These are phyloP conservation scores for Didymella keratinophila DNA, from an alignment of 2,329 filamentous ascomycete species.

Conservation along the genomic window DNA sequence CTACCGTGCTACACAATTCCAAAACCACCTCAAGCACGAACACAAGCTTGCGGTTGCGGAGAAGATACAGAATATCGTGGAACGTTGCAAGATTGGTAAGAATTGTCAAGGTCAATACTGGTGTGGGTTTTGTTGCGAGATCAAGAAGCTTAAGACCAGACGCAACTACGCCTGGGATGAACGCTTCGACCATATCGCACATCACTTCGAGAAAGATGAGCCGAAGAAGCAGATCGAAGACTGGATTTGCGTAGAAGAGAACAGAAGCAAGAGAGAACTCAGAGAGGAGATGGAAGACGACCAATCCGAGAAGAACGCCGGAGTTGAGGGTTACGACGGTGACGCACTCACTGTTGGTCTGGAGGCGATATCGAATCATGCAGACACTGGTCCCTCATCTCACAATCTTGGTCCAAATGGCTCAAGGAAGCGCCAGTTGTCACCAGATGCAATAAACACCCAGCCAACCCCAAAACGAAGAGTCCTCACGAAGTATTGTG, in stretches of 20 bases:
- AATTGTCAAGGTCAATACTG: conserved; percentile 75
- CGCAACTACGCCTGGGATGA: conserved; percentile 66
- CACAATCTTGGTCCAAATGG: no score
- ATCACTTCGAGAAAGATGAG: conserved; percentile 68
- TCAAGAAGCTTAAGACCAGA: conserved; percentile 61
- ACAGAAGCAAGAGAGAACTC: conserved; percentile 46
- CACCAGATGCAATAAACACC: no score
- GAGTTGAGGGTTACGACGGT: no score
- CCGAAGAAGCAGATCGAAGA: conserved; percentile 57
- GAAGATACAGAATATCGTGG: conserved; percentile 53
- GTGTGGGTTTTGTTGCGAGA: conserved; percentile 80
- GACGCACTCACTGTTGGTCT: no score
- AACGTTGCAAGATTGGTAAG: conserved; percentile 67
- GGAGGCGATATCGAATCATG: no score
- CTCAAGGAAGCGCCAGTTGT: no score
- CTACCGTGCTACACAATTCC: conserved; percentile 66
- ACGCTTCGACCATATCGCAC: conserved; percentile 77
- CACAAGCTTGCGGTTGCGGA: conserved; percentile 51
- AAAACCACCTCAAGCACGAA: conserved; percentile 64
- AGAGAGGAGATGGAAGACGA: no score
- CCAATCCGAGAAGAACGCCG: no score
- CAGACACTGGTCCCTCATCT: no score
- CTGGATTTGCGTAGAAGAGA: conserved; percentile 60
- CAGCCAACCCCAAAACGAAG: no score
- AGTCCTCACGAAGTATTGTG: no score